A percentile compares a stretch with the other conserved stretches of the same genome.
Conservation (phyloP, 768 basidiomycete species). For the Trametes maxima region DNA sequence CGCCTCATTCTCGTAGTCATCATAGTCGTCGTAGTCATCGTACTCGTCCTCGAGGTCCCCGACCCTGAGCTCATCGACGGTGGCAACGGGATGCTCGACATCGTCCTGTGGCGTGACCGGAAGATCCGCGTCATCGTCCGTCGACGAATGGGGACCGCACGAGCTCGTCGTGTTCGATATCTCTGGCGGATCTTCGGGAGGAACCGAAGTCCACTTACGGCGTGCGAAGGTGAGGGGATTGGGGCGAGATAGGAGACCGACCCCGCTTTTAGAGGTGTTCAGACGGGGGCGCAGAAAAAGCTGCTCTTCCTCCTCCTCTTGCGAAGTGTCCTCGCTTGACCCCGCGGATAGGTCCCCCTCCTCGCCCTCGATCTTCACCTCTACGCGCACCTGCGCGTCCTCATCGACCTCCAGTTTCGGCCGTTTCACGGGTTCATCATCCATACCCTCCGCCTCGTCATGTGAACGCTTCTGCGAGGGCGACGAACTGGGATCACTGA, state of each 20-base stretch:
- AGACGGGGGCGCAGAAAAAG: slow-evolving; percentile 18
- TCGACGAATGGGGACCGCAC: slow-evolving; percentile 14
- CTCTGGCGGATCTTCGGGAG: slow-evolving; percentile 18
- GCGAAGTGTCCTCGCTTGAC: slow-evolving; percentile 18
- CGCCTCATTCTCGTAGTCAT: slow-evolving; percentile 19
- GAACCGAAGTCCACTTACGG: slow-evolving; percentile 34
- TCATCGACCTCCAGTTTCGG: slow-evolving; percentile 6
- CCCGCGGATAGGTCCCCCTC: slow-evolving; percentile 18
- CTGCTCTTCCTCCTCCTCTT: slow-evolving; percentile 19
- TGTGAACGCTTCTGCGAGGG: slow-evolving; percentile 9
- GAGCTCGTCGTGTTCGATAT: background rate
- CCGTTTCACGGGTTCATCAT: slow-evolving; percentile 24
- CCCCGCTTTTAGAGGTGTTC: slow-evolving; percentile 18
- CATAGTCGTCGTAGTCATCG: slow-evolving; percentile 15
- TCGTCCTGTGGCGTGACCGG: slow-evolving; percentile 28
- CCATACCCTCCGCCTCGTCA: slow-evolving; percentile 11
- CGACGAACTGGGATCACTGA: slow-evolving; percentile 1
- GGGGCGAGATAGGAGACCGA: slow-evolving; percentile 29
- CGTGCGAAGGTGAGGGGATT: slow-evolving; percentile 39
- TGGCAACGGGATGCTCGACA: slow-evolving; percentile 4
- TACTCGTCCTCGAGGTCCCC: background rate
- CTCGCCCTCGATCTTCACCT: slow-evolving; percentile 22
- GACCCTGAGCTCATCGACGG: slow-evolving; percentile 1
- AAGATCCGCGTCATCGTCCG: slow-evolving; percentile 26
- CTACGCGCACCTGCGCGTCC: slow-evolving; percentile 7